Conservation (phyloP, 164 flowering plant genomes). For the Aristolochia contorta region DNA sequence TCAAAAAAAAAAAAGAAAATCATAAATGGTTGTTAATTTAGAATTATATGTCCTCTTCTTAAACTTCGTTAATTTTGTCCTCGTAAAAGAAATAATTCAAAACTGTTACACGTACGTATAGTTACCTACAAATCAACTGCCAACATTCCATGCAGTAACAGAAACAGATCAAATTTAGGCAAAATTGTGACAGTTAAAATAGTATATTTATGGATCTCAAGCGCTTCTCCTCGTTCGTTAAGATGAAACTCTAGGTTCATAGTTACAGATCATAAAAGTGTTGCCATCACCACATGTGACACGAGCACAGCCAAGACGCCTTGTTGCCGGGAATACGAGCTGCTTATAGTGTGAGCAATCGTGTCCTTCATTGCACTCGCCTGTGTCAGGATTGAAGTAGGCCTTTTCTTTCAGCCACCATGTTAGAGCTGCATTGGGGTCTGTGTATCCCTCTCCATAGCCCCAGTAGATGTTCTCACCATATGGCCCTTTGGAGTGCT, state of each 20-base stretch:
- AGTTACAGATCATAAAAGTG: neutral
- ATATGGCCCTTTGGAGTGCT: conserved; percentile 24
- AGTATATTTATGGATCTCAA: too few species aligned
- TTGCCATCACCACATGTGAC: neutral
- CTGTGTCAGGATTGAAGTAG: neutral
- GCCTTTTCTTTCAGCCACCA: neutral
- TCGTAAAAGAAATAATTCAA: too few species aligned
- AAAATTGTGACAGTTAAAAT: too few species aligned
- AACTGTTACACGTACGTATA: too few species aligned
- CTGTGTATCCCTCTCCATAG: neutral
- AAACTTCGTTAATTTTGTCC: too few species aligned
- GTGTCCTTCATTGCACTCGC: conserved; percentile 11
- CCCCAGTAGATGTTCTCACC: conserved; percentile 55
- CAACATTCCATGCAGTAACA: too few species aligned
- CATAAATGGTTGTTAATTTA: too few species aligned
- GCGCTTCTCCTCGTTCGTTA: too few species aligned
- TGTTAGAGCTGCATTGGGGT: neutral
- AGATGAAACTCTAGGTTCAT: neutral
- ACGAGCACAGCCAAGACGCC: conserved; percentile 33
- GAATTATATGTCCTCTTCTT: too few species aligned
- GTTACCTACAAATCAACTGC: too few species aligned
- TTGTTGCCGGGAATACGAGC: conserved; percentile 34
- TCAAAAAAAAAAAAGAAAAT: too few species aligned
- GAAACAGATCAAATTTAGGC: too few species aligned
- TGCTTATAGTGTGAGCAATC: conserved; percentile 58